phyloP scores from a whole-genome alignment of 305 asterid species.

The Solanum hybrid region DNA sequence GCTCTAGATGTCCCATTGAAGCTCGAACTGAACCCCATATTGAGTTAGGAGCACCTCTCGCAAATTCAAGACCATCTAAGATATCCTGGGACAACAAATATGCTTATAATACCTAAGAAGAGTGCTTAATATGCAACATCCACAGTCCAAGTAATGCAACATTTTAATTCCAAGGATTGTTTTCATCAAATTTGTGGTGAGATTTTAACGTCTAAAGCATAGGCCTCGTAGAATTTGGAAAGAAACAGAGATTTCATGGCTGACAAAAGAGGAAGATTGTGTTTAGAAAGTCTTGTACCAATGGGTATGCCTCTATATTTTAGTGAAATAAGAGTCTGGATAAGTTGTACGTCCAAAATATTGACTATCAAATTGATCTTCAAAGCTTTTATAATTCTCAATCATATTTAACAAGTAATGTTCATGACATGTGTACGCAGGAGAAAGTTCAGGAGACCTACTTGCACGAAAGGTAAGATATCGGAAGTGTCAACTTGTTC shows the following conservation, averaged over 20 bases:
- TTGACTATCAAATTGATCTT: background rate
- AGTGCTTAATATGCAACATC: background rate
- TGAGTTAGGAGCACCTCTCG: conserved; percentile 59
- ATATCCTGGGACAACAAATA: conserved; percentile 39
- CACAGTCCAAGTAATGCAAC: background rate
- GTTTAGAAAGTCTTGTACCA: background rate
- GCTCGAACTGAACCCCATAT: conserved; percentile 92
- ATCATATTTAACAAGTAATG: background rate
- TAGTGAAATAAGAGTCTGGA: background rate
- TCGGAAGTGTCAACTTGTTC: conserved; percentile 70
- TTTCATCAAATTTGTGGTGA: background rate
- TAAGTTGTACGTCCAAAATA: background rate
- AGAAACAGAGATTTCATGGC: background rate
- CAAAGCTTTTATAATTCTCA: background rate
- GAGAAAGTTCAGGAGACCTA: conserved; percentile 15
- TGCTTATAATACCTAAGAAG: background rate
- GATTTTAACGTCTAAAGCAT: background rate
- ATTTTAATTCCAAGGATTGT: background rate
- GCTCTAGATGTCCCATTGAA: conserved; percentile 78
- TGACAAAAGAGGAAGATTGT: background rate
- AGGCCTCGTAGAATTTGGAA: background rate
- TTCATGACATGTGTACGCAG: background rate
- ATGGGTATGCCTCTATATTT: background rate
- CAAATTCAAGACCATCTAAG: conserved; percentile 80
- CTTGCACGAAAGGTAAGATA: conserved; percentile 62